phyloP scores from a whole-genome alignment of 192 early-diverging fungal genomes.

The Fimicolochytrium jonesii region DNA sequence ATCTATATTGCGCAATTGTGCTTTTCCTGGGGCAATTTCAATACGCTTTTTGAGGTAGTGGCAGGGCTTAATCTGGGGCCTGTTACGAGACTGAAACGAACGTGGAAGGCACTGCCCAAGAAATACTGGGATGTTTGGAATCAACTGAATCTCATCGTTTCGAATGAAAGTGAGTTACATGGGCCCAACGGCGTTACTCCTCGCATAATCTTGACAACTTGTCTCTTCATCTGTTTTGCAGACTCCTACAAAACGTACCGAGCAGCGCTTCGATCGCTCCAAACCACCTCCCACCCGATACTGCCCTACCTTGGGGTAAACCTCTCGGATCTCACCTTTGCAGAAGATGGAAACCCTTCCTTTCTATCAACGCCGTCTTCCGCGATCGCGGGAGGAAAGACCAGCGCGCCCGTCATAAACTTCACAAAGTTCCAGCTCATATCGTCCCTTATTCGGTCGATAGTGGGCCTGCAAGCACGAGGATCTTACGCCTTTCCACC shows the following conservation, averaged over 20 bases:
- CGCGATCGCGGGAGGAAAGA: not conserved
- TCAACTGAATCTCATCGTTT: constrained; percentile 54
- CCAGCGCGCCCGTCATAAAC: constrained; percentile 27
- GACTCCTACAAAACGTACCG: constrained; percentile 45
- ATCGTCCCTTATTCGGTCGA: constrained; percentile 23
- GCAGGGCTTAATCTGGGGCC: constrained; percentile 70
- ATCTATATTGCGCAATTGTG: constrained; percentile 51
- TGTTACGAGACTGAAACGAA: constrained; percentile 65
- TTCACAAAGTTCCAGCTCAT: constrained; percentile 46
- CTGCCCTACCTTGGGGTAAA: constrained; percentile 78
- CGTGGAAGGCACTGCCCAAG: constrained; percentile 58
- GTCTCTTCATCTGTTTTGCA: not conserved
- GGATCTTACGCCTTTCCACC: constrained; percentile 28
- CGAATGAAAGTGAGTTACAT: constrained; percentile 59
- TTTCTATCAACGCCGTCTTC: constrained; percentile 34
- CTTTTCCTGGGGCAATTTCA: constrained; percentile 58
- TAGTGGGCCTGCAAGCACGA: constrained; percentile 22
- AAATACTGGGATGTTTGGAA: constrained; percentile 65
- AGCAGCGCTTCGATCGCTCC: not conserved
- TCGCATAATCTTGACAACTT: not conserved
- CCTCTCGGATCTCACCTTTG: constrained; percentile 78
- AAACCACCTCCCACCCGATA: constrained; percentile 45
- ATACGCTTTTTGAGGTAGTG: constrained; percentile 74
- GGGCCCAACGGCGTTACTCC: no score
- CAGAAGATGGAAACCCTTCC: constrained; percentile 77